Base-by-base conservation (phyloP, 495 filamentous ascomycete genomes). In the Hapsidospora chrysogenum region DNA sequence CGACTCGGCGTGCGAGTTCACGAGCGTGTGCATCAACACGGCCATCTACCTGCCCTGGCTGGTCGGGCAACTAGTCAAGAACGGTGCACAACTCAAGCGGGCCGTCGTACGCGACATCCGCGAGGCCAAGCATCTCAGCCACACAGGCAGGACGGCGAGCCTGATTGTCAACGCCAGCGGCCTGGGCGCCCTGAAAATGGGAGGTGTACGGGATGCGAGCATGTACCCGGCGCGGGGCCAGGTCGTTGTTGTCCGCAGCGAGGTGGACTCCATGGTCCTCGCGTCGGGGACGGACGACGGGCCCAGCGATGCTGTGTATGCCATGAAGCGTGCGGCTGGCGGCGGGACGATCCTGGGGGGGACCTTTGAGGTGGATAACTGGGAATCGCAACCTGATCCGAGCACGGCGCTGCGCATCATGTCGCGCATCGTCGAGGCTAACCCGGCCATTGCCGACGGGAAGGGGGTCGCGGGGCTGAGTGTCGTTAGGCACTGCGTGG, bases 101-200 rank as follows among this genome's bases (percentile, higher is more conserved):
- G 65, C 50, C 1, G 40, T 53, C 5, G 36, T 89, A 26, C 56
- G 58, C 17, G 85, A 96, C 47, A 68, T 97, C 31, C 54, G 64
- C 2, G 76, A 92, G 10, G 87, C 83, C 0, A 65, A 69, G 1
- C 37, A 44, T 2, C 50, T 75, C n/a, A 80, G 85, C 53, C 72
- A 77, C 44, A 59, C 66, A 0, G 74, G 76, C 1, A 39, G 54
- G 9, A 64, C 58, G 32, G 80, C 76, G 0, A 73, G 83, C 42
- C 43, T 94, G 0, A 59, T 94, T 0, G 58, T 97, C 22, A 97
- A 97, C 44, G 85, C 86, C 47, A 86, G 86, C 0, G 89, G 92
- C 0, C 55, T 97, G 11, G 60, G 72, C 16, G 73, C 84, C 1
- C 66, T 55, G 16, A 72, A 59, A 31, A 67, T 97, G 0, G 85